Evolutionary conservation across 257 asterid genomes (phyloP).

Genomic region (Scutellaria galericulata): DNA sequence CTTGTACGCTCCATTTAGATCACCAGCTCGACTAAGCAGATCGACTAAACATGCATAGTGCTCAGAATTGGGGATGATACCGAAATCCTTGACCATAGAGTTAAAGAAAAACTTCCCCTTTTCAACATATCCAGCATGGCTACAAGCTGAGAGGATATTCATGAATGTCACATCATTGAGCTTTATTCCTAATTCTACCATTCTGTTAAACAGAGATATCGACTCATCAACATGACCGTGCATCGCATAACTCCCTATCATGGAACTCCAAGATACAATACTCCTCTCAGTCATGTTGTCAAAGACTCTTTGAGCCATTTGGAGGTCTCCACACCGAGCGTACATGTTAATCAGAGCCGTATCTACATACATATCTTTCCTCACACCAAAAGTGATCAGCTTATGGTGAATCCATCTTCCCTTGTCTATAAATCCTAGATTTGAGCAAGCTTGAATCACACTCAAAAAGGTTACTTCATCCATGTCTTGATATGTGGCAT

Average conservation of each 20-base stretch:
- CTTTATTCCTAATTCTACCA: slow-evolving; percentile 63
- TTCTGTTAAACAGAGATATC: slow-evolving; percentile 54
- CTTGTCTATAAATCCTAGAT: slow-evolving; percentile 61
- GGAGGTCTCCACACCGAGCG: slow-evolving; percentile 82
- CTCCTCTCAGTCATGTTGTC: slow-evolving; percentile 57
- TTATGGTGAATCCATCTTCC: slow-evolving; percentile 90
- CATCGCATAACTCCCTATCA: slow-evolving; percentile 81
- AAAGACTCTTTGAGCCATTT: slow-evolving; percentile 64
- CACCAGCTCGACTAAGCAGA: slow-evolving; percentile 85
- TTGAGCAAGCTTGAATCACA: slow-evolving; percentile 80
- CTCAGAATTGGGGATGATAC: slow-evolving; percentile 62
- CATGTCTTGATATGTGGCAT: slow-evolving; percentile 46
- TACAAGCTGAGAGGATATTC: slow-evolving; percentile 82
- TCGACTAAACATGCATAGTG: slow-evolving; percentile 91
- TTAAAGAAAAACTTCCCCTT: slow-evolving; percentile 71
- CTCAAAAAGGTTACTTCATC: slow-evolving; percentile 80
- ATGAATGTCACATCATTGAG: slow-evolving; percentile 76
- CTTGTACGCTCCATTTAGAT: slow-evolving; percentile 67
- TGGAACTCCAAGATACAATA: slow-evolving; percentile 81
- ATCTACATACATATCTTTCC: slow-evolving; percentile 58
- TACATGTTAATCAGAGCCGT: slow-evolving; percentile 79
- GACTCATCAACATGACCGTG: slow-evolving; percentile 71
- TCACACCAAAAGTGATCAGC: slow-evolving; percentile 55
- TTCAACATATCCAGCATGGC: slow-evolving; percentile 78
- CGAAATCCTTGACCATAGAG: slow-evolving; percentile 58